phyloP scores from a whole-genome alignment of 345 rosid species.

The Microthlaspi erraticum region DNA sequence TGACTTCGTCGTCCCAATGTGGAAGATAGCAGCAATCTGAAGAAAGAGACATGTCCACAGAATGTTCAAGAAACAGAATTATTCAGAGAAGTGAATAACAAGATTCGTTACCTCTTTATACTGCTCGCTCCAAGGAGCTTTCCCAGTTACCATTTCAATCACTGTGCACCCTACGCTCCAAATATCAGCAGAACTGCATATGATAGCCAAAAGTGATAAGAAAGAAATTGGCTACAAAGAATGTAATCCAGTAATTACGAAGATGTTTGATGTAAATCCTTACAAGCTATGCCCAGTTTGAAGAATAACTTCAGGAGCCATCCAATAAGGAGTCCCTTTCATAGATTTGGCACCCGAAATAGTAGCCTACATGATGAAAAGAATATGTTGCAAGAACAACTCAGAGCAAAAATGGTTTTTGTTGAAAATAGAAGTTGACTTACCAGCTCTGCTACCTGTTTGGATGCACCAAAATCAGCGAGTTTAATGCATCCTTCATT shows the following conservation, averaged over 20 bases:
- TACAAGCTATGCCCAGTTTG: slow-evolving; percentile 97
- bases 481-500: slow-evolving; percentile 92
- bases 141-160: slow-evolving; percentile 96
- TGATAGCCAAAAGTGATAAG: not conserved
- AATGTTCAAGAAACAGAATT: slow-evolving; percentile 15
- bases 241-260: not conserved
- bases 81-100: not conserved
- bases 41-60: slow-evolving; percentile 32
- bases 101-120: slow-evolving; percentile 67
- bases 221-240: not conserved
- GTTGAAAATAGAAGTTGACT: not conserved
- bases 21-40: slow-evolving; percentile 91
- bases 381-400: not conserved
- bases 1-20: slow-evolving; percentile 84
- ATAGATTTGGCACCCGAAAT: slow-evolving; percentile 89
- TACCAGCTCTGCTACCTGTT: slow-evolving; percentile 92
- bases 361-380: slow-evolving; percentile 60
- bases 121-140: slow-evolving; percentile 95
- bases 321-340: slow-evolving; percentile 98
- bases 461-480: slow-evolving; percentile 98
- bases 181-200: slow-evolving; percentile 80
- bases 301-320: slow-evolving; percentile 97
- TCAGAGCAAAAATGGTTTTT: not conserved
- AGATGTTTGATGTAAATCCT: slow-evolving; percentile 28
- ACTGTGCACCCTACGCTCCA: slow-evolving; percentile 98